These are phyloP conservation scores for Saccharomycopsis capsularis DNA, from an alignment of 805 yeast species.

Conservation along the genomic window DNA sequence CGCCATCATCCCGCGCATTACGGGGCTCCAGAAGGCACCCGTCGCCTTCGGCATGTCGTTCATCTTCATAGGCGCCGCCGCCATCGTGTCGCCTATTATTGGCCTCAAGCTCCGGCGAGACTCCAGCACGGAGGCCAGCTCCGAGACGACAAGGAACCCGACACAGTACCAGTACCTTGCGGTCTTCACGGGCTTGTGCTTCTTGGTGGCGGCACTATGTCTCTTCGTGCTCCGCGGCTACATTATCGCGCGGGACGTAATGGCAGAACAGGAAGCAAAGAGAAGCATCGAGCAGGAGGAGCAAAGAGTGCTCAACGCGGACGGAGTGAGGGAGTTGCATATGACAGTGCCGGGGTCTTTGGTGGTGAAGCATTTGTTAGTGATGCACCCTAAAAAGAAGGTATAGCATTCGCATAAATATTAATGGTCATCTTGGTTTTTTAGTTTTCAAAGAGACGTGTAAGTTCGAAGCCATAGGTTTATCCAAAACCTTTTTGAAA, in stretches of 20 bases:
- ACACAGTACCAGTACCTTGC: constrained; percentile 43
- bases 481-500: no score
- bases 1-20: constrained; percentile 43
- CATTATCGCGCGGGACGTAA: constrained; percentile 41
- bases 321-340: constrained; percentile 15
- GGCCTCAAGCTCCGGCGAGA: constrained; percentile 42
- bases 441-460: no score
- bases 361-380: background rate
- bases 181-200: constrained; percentile 50
- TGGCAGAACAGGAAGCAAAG: constrained; percentile 25
- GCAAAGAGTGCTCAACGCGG: no score
- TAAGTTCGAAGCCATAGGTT: no score
- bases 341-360: background rate
- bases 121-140: background rate
- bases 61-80: constrained; percentile 43
- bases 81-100: constrained; percentile 50
- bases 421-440: no score
- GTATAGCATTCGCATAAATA: no score
- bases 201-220: constrained; percentile 37
- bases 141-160: constrained; percentile 22
- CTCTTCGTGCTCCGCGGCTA: constrained; percentile 47
- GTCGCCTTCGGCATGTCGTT: constrained; percentile 46
- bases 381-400: background rate
- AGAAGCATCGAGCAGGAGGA: constrained; percentile 18
- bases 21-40: constrained; percentile 46